Percentiles rank a stretch among this genome's conserved stretches.
Evolutionary conservation across 371 early-diverging fungal genomes (phyloP).

Genomic region (Zopfochytrium polystomum): DNA sequence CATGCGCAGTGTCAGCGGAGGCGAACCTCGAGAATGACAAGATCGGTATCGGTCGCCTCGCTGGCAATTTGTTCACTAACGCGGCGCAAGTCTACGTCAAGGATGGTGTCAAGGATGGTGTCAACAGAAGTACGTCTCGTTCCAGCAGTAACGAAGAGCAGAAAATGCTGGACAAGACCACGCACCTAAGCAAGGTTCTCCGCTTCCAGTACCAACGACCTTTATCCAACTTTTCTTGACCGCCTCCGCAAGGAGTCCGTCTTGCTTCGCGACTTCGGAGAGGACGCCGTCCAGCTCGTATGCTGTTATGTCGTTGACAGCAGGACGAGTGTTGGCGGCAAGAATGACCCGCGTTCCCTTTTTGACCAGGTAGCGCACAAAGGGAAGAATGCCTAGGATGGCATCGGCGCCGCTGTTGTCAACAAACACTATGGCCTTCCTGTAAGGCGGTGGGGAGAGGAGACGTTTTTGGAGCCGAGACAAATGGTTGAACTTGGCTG

Average conservation of each 20-base stretch:
- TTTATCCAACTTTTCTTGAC: constrained; percentile 33
- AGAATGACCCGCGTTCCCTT: constrained; percentile 57
- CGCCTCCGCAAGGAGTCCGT: constrained; percentile 36
- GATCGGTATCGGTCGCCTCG: constrained; percentile 50
- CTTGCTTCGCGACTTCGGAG: constrained; percentile 35
- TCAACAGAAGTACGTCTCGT: background rate
- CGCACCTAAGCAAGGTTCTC: constrained; percentile 58
- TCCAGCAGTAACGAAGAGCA: background rate
- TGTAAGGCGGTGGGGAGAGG: constrained; percentile 28
- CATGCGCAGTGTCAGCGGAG: too few relatives aligned
- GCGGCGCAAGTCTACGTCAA: constrained; percentile 49
- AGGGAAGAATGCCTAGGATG: constrained; percentile 63
- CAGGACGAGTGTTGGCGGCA: constrained; percentile 66
- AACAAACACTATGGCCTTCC: constrained; percentile 61
- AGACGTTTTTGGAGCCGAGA: constrained; percentile 36
- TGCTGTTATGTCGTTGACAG: constrained; percentile 69
- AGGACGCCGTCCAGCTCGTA: constrained; percentile 53
- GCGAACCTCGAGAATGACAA: constrained; percentile 64
- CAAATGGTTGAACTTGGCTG: constrained; percentile 43
- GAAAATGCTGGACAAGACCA: background rate
- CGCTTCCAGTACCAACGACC: constrained; percentile 62
- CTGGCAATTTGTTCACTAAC: constrained; percentile 54
- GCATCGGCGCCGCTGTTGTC: constrained; percentile 74
- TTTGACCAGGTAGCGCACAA: constrained; percentile 53
- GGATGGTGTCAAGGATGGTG: background rate